Percentiles rank a stretch among this genome's conserved stretches.
phyloP scores from a whole-genome alignment of 169 alveolate species.

The Plasmodium gaboni region DNA sequence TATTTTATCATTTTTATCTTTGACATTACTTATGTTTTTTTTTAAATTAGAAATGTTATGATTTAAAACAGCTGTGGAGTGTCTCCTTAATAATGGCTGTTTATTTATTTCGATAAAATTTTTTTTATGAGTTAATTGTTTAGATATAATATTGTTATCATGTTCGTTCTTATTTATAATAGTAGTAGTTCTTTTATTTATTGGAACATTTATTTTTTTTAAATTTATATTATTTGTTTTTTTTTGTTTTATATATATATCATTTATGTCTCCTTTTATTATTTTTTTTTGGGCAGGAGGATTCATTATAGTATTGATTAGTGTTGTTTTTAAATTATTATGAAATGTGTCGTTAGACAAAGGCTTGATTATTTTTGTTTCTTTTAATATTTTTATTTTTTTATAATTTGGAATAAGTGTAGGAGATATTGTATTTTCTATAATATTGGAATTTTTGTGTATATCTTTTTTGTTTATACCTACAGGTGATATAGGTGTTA shows the following conservation, averaged over 20 bases:
- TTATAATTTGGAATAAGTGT: slow-evolving; percentile 4
- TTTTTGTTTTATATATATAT: no score
- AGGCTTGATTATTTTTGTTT: slow-evolving; percentile 1
- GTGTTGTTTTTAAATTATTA: slow-evolving; percentile 32
- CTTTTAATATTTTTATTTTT: no score
- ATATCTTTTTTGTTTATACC: slow-evolving; percentile 34
- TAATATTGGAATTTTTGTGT: background rate
- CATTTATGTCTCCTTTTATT: no score
- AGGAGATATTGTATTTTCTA: slow-evolving; percentile 1
- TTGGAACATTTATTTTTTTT: slow-evolving; percentile 5
- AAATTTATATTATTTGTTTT: background rate
- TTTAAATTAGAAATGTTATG: no score
- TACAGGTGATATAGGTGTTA: slow-evolving; percentile 1
- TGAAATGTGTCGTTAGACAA: slow-evolving; percentile 45
- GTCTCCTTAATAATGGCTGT: slow-evolving; percentile 38
- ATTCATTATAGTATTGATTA: slow-evolving; percentile 62
- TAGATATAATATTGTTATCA: no score
- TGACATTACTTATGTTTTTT: no score
- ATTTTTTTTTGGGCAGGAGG: slow-evolving; percentile 15
- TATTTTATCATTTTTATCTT: no score
- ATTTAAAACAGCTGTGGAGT: slow-evolving; percentile 9
- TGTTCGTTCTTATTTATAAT: no score
- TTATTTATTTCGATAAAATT: no score
- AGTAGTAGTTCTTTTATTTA: slow-evolving; percentile 16
- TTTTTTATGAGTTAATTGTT: no score